phyloP scores from a whole-genome alignment of 371 early-diverging fungal genomes.

The Rhizomucor miehei region DNA sequence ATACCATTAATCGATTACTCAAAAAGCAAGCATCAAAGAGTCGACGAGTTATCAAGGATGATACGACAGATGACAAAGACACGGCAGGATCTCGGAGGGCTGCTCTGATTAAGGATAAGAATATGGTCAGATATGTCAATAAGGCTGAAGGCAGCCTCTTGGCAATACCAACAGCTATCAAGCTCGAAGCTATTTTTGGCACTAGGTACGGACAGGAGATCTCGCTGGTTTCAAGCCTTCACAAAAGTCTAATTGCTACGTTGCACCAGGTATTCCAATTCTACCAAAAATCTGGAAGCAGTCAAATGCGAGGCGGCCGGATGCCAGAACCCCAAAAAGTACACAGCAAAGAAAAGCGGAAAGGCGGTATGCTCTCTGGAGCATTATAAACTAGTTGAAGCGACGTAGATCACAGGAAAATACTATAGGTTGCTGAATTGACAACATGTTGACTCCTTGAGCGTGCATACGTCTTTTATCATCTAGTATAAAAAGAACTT shows the following conservation, averaged over 20 bases:
- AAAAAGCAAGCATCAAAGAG: conserved; percentile 77
- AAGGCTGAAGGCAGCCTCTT: conserved; percentile 20
- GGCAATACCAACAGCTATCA: conserved; percentile 23
- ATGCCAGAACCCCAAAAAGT: conserved; percentile 35
- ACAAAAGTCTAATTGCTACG: not conserved
- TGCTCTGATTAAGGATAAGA: conserved; percentile 15
- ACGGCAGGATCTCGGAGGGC: not conserved
- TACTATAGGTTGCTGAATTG: too few species aligned
- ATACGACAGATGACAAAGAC: conserved; percentile 25
- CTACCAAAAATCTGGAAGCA: not conserved
- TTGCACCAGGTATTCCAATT: too few species aligned
- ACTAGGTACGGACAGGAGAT: not conserved
- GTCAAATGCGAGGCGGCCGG: conserved; percentile 24
- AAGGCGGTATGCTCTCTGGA: conserved; percentile 44
- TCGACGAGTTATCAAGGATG: conserved; percentile 54
- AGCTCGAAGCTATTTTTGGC: conserved; percentile 28
- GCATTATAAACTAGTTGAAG: conserved; percentile 35
- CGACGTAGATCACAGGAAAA: not conserved
- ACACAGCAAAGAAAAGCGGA: conserved; percentile 32
- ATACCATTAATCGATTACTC: conserved; percentile 70
- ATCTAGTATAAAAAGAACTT: too few species aligned
- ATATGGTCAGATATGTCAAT: conserved; percentile 26
- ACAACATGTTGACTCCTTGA: too few species aligned
- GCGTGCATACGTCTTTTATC: too few species aligned
- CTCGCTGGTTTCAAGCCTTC: not conserved